Conservation (phyloP, 2,329 filamentous ascomycete genomes). For the Rutstroemia sp. region DNA sequence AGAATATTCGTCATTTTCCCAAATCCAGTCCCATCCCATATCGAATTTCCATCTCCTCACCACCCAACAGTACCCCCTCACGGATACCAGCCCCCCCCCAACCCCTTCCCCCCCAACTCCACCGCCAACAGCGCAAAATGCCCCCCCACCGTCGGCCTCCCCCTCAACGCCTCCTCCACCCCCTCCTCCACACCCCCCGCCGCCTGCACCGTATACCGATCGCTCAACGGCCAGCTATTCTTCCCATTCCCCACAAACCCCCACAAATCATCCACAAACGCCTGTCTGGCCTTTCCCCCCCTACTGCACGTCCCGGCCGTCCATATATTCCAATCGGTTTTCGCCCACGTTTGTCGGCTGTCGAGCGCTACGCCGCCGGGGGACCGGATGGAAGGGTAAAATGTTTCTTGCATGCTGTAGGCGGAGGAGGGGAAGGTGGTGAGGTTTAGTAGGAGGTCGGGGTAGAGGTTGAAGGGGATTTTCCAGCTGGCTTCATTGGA, state of each 20-base stretch:
- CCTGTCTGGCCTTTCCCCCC: background rate
- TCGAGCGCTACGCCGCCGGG: slow-evolving; percentile 35
- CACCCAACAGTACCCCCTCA: background rate
- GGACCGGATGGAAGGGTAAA: slow-evolving; percentile 31
- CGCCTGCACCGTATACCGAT: background rate
- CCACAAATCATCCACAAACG: slow-evolving; percentile 1
- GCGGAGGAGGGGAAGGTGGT: slow-evolving; percentile 31
- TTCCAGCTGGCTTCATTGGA: slow-evolving; percentile 50
- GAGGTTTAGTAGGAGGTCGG: slow-evolving; percentile 34
- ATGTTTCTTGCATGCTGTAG: slow-evolving; percentile 31
- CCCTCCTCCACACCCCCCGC: background rate
- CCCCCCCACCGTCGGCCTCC: slow-evolving; percentile 69
- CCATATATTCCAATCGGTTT: slow-evolving; percentile 39
- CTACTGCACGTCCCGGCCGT: background rate
- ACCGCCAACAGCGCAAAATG: slow-evolving; percentile 67
- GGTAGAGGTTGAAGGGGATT: slow-evolving; percentile 53
- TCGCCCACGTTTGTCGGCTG: slow-evolving; percentile 33
- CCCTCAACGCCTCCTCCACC: slow-evolving; percentile 47
- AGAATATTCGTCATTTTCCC: no score
- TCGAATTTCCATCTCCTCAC: background rate
- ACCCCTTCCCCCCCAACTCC: background rate
- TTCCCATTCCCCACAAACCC: background rate
- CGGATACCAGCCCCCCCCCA: background rate
- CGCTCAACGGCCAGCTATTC: background rate
- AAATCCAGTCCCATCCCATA: background rate